A percentile compares a stretch with the other conserved stretches of the same genome.
Conservation (phyloP, 768 basidiomycete genomes). For the Panaeolus cyanescens region DNA sequence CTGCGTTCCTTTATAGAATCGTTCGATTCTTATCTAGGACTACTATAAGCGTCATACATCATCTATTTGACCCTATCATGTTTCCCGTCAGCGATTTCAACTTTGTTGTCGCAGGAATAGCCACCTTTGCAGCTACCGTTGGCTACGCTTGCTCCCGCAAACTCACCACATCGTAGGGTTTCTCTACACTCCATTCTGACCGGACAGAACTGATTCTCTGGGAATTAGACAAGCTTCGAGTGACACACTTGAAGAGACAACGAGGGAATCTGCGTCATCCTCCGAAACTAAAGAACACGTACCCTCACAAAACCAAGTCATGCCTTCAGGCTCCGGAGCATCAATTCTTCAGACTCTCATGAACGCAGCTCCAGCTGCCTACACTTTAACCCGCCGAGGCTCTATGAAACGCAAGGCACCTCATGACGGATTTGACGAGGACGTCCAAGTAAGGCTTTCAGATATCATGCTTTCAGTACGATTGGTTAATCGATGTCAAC, state of each 20-base stretch:
- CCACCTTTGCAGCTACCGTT: slow-evolving; percentile 60
- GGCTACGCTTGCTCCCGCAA: slow-evolving; percentile 58
- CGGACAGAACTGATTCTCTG: background rate
- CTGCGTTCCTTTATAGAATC: background rate
- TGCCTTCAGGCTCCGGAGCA: background rate
- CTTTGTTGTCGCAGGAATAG: slow-evolving; percentile 56
- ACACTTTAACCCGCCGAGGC: slow-evolving; percentile 14
- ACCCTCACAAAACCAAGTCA: background rate
- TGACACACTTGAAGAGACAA: slow-evolving; percentile 14
- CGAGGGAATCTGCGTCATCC: background rate
- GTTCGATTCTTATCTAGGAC: slow-evolving; percentile 3
- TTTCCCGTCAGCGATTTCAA: slow-evolving; percentile 55
- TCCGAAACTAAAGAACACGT: background rate
- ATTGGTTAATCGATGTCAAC: slow-evolving; percentile 1
- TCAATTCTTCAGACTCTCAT: background rate
- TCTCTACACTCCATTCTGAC: slow-evolving; percentile 2
- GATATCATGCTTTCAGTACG: background rate
- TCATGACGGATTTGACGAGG: slow-evolving; percentile 36
- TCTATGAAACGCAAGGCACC: slow-evolving; percentile 35
- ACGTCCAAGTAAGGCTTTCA: slow-evolving; percentile 1
- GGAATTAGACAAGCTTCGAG: slow-evolving; percentile 18
- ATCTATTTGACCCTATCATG: slow-evolving; percentile 28
- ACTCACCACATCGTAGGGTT: slow-evolving; percentile 30
- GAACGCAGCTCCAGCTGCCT: slow-evolving; percentile 2
- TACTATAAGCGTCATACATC: background rate